These are phyloP conservation scores for Daldinia decipiens DNA, from an alignment of 495 filamentous ascomycete species.

Conservation along the genomic window DNA sequence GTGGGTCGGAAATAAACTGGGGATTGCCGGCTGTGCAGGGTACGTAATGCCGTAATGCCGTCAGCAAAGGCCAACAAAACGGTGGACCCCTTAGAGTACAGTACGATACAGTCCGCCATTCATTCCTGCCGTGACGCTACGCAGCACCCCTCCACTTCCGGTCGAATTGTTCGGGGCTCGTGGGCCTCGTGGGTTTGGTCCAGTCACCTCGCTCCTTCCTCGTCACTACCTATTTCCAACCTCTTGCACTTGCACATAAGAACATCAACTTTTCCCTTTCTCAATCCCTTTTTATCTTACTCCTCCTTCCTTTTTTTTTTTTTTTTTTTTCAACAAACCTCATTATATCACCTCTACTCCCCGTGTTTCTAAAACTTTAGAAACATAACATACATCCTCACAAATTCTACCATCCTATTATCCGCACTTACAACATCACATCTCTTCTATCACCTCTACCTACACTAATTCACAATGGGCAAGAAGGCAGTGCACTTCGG, in stretches of 20 bases:
- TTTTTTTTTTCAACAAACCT: slow-evolving; percentile 13
- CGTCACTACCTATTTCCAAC: slow-evolving; percentile 3
- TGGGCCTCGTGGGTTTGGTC: slow-evolving; percentile 37
- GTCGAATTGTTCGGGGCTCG: slow-evolving; percentile 38
- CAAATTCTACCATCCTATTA: slow-evolving; percentile 10
- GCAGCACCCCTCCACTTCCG: slow-evolving; percentile 40
- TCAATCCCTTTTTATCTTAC: neutral
- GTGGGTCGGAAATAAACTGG: neutral
- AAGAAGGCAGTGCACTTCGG: slow-evolving; percentile 94
- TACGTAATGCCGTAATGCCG: slow-evolving; percentile 9
- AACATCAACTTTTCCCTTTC: slow-evolving; percentile 18
- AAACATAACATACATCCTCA: neutral
- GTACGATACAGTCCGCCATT: slow-evolving; percentile 31
- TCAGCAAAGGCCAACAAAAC: slow-evolving; percentile 30
- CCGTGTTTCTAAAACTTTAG: slow-evolving; percentile 19
- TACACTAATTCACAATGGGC: slow-evolving; percentile 56
- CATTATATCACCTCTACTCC: slow-evolving; percentile 8
- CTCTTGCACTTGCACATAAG: slow-evolving; percentile 34
- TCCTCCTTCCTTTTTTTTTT: slow-evolving; percentile 18
- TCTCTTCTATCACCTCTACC: slow-evolving; percentile 1
- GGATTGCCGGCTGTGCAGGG: slow-evolving; percentile 18
- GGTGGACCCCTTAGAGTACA: slow-evolving; percentile 24
- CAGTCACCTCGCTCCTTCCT: slow-evolving; percentile 19
- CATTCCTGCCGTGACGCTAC: slow-evolving; percentile 34
- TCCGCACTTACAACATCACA: slow-evolving; percentile 4